These are phyloP conservation scores for Aspergillus thermomutatus DNA, from an alignment of 2,329 filamentous ascomycete species.

Conservation along the genomic window DNA sequence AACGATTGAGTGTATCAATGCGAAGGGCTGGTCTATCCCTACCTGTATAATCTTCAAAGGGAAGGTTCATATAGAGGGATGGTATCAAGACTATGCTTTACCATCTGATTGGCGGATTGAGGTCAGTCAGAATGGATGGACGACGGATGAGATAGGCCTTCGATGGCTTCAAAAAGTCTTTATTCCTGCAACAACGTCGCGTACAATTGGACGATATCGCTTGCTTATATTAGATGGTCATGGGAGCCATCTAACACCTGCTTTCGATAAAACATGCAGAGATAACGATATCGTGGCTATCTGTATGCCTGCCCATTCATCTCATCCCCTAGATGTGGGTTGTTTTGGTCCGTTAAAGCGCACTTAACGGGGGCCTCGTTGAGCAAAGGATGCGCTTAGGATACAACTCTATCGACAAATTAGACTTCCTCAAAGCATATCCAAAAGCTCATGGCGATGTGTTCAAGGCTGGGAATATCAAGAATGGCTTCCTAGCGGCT, in stretches of 20 bases:
- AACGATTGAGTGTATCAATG: constrained; percentile 12
- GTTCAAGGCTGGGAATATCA: not conserved
- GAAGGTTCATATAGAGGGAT: constrained; percentile 6
- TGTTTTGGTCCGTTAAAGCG: too few relatives aligned
- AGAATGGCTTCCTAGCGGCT: too few relatives aligned
- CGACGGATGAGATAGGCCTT: constrained; percentile 32
- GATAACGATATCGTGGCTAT: constrained; percentile 37
- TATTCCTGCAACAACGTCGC: too few relatives aligned
- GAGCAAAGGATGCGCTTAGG: too few relatives aligned
- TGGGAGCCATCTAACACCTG: too few relatives aligned
- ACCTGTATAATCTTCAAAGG: constrained; percentile 12
- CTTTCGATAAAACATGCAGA: constrained; percentile 29
- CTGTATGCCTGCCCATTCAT: constrained; percentile 35
- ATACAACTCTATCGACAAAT: not conserved
- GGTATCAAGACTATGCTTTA: constrained; percentile 8
- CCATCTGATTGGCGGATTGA: constrained; percentile 7
- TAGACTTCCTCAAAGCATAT: constrained; percentile 1
- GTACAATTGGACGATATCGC: too few relatives aligned
- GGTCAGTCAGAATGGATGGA: constrained; percentile 34
- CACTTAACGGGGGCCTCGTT: too few relatives aligned
- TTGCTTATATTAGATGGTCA: too few relatives aligned
- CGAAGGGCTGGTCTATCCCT: constrained; percentile 5
- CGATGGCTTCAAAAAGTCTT: constrained; percentile 31
- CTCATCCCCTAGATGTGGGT: constrained; percentile 30
- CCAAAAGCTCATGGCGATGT: not conserved